These are phyloP conservation scores for Thymus mandschuricus DNA, from an alignment of 257 asterid species.

Conservation along the genomic window DNA sequence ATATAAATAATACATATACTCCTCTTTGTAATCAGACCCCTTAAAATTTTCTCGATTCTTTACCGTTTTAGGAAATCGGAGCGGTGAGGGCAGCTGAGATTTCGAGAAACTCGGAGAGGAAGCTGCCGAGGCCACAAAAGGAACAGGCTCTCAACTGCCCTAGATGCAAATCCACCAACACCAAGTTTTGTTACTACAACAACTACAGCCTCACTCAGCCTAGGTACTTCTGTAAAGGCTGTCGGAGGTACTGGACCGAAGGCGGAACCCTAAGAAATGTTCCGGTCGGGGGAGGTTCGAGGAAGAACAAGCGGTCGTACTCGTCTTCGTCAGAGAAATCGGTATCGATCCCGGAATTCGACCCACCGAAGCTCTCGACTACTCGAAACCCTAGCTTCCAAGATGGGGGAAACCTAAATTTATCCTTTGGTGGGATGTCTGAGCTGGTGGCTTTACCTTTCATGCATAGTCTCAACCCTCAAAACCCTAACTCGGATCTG, in stretches of 20 bases:
- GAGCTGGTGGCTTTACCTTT: slow-evolving; percentile 33
- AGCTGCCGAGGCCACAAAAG: slow-evolving; percentile 66
- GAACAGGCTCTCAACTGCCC: slow-evolving; percentile 70
- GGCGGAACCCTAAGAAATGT: slow-evolving; percentile 82
- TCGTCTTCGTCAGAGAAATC: slow-evolving; percentile 34
- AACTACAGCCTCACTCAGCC: slow-evolving; percentile 80
- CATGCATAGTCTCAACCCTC: slow-evolving; percentile 20
- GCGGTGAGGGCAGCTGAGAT: slow-evolving; percentile 53
- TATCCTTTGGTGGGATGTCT: slow-evolving; percentile 34
- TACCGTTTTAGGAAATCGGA: not conserved
- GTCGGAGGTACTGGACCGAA: slow-evolving; percentile 88
- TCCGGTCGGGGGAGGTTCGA: slow-evolving; percentile 87
- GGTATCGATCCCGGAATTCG: slow-evolving; percentile 35
- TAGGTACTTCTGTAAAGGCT: slow-evolving; percentile 79
- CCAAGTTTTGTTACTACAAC: slow-evolving; percentile 84
- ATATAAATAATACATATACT: too few relatives aligned
- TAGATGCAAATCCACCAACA: slow-evolving; percentile 76
- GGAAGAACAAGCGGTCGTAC: slow-evolving; percentile 61
- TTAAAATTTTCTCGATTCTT: not conserved
- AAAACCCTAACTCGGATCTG: slow-evolving; percentile 36
- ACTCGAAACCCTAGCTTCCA: slow-evolving; percentile 59
- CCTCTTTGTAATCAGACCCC: not conserved
- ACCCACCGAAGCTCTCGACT: slow-evolving; percentile 25
- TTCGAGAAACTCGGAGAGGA: slow-evolving; percentile 44
- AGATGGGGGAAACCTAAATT: slow-evolving; percentile 43